Percentiles rank a stretch among this genome's conserved stretches.
Evolutionary conservation across 768 basidiomycete genomes (phyloP).

Genomic region (Scleroderma bovista): DNA sequence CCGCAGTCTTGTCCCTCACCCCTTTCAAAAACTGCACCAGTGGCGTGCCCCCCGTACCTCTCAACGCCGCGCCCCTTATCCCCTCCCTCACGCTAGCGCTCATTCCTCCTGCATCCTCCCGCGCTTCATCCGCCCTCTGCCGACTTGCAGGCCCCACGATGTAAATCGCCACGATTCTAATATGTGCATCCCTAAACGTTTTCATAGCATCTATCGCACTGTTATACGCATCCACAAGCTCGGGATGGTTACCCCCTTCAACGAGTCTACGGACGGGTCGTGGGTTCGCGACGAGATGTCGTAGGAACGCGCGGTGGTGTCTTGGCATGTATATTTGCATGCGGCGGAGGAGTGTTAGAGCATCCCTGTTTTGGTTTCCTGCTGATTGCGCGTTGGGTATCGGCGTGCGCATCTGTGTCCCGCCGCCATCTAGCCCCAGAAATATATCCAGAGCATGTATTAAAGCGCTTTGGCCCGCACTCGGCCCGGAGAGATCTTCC

Average conservation of each 20-base stretch:
- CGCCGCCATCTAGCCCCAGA: conserved; percentile 54
- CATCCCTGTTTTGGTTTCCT: background rate
- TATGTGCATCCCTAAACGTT: conserved; percentile 66
- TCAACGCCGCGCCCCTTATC: conserved; percentile 28
- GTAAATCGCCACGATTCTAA: conserved; percentile 65
- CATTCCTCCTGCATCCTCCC: background rate
- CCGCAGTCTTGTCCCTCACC: conserved; percentile 61
- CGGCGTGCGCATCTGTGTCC: conserved; percentile 9
- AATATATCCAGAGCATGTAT: conserved; percentile 73
- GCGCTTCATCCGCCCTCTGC: background rate
- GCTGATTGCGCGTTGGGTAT: background rate
- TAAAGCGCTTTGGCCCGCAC: conserved; percentile 77
- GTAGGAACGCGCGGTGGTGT: conserved; percentile 72
- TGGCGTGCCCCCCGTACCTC: conserved; percentile 78
- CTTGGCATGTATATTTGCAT: conserved; percentile 85
- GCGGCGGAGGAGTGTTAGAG: conserved; percentile 50
- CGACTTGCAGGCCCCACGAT: conserved; percentile 18
- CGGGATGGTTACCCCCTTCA: background rate
- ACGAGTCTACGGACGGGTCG: conserved; percentile 52
- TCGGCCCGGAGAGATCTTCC: conserved; percentile 65
- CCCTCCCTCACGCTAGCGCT: background rate
- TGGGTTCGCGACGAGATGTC: conserved; percentile 55
- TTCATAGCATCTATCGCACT: conserved; percentile 55
- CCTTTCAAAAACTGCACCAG: conserved; percentile 72
- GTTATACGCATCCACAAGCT: conserved; percentile 52